phyloP scores from a whole-genome alignment of 352 stramenopile genomes.

The Phytophthora pisi region DNA sequence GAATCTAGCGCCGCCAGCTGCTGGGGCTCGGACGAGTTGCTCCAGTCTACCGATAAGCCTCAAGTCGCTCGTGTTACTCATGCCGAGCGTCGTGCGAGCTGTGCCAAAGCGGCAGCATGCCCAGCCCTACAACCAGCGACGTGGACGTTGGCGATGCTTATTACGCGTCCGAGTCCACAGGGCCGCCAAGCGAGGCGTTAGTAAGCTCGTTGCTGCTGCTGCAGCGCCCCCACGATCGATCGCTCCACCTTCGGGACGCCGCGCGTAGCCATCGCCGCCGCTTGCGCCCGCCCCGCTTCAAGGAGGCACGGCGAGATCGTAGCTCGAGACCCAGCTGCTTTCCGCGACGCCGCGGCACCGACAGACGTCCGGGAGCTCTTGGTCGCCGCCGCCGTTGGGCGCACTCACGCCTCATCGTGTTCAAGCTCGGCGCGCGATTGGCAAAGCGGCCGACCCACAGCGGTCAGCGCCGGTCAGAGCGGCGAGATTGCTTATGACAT shows the following conservation, averaged over 20 bases:
- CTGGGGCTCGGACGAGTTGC: neutral
- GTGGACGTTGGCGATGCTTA: neutral
- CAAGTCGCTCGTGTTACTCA: conserved; percentile 4
- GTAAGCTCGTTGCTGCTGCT: conserved; percentile 21
- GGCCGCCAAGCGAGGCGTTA: conserved; percentile 15
- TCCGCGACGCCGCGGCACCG: conserved; percentile 23
- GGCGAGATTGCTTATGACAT: conserved; percentile 31
- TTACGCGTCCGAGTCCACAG: no score
- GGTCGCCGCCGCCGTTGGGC: conserved; percentile 5
- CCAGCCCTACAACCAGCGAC: conserved; percentile 19
- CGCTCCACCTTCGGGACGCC: conserved; percentile 5
- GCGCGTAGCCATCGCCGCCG: conserved; percentile 22
- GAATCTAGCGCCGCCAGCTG: conserved; percentile 24
- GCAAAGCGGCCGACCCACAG: conserved; percentile 8
- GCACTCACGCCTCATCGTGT: conserved; percentile 21
- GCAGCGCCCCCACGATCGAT: conserved; percentile 20
- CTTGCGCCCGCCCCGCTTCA: conserved; percentile 20
- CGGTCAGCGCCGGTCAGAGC: conserved; percentile 5
- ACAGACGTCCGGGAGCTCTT: conserved; percentile 27
- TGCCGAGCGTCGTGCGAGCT: neutral
- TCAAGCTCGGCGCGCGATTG: conserved; percentile 15
- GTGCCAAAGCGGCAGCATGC: conserved; percentile 8
- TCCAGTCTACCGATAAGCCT: conserved; percentile 3
- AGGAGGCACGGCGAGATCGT: conserved; percentile 6
- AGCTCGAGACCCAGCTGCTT: conserved; percentile 29